Evolutionary conservation across 495 filamentous ascomycete species (phyloP).

Genomic region (Eremomyces bilateralis): DNA sequence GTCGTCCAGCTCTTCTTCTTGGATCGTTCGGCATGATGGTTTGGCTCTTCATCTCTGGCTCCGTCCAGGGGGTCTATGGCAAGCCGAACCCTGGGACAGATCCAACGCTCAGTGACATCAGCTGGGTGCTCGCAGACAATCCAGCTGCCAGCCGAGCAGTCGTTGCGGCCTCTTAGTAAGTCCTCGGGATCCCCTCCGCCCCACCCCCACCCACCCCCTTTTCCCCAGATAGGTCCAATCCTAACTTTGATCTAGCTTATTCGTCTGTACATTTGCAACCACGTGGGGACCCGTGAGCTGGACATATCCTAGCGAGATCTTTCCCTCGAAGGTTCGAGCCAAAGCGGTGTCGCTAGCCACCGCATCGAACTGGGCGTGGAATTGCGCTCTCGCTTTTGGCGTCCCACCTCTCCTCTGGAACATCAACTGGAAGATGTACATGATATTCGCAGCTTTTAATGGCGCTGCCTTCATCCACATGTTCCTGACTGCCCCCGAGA

Average conservation of each 20-base stretch:
- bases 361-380: conserved; percentile 39
- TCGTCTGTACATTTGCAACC: conserved; percentile 39
- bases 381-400: conserved; percentile 24
- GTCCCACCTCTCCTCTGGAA: conserved; percentile 30
- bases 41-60: conserved; percentile 13
- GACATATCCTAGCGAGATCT: conserved; percentile 48
- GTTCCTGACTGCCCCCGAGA: conserved; percentile 35
- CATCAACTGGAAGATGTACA: conserved; percentile 35
- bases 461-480: conserved; percentile 34
- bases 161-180: conserved; percentile 42
- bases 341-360: conserved; percentile 44
- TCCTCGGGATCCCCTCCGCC: no score
- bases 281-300: conserved; percentile 39
- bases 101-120: conserved; percentile 6
- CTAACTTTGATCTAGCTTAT: no score
- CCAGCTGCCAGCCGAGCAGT: conserved; percentile 24
- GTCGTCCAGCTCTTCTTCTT: conserved; percentile 13
- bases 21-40: conserved; percentile 15
- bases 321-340: conserved; percentile 40
- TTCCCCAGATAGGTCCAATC: no score
- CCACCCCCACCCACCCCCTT: no score
- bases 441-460: conserved; percentile 28
- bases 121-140: conserved; percentile 11
- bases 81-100: conserved; percentile 4
- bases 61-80: conserved; percentile 13